These are phyloP conservation scores for Plasmopara muralis DNA, from an alignment of 352 stramenopile species.

Conservation along the genomic window DNA sequence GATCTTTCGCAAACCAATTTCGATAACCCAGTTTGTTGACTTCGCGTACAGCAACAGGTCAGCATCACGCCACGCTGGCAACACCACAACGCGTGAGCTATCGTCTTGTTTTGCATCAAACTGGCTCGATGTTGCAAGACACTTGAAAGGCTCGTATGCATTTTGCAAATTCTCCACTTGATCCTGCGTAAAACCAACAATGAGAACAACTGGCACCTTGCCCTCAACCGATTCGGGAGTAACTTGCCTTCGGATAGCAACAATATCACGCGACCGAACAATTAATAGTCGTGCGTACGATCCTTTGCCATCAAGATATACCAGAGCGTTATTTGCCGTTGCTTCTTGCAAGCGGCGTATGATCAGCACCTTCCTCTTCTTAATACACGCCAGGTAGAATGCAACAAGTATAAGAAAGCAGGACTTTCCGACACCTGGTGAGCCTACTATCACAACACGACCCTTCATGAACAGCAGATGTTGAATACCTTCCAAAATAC, in stretches of 20 bases:
- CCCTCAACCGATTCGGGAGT: too few relatives aligned
- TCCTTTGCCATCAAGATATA: neutral
- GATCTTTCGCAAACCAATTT: neutral
- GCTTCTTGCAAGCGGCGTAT: neutral
- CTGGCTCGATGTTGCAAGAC: constrained; percentile 1
- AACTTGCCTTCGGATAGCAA: neutral
- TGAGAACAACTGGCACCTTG: too few relatives aligned
- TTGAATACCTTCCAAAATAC: constrained; percentile 1
- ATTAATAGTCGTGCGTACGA: neutral
- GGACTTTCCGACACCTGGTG: neutral
- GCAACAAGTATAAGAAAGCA: neutral
- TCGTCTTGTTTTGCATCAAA: constrained; percentile 3
- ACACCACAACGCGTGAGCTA: constrained; percentile 2
- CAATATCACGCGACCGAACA: neutral
- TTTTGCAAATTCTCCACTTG: neutral
- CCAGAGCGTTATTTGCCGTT: neutral
- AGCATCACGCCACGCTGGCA: neutral
- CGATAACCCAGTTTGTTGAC: neutral
- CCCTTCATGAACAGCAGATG: neutral
- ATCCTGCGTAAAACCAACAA: too few relatives aligned
- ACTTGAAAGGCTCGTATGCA: neutral
- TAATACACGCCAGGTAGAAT: neutral
- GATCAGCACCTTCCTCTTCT: neutral
- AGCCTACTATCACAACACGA: constrained; percentile 3
- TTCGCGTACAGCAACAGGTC: constrained; percentile 2